phyloP scores from a whole-genome alignment of 305 asterid species.

The Lippia alba region DNA sequence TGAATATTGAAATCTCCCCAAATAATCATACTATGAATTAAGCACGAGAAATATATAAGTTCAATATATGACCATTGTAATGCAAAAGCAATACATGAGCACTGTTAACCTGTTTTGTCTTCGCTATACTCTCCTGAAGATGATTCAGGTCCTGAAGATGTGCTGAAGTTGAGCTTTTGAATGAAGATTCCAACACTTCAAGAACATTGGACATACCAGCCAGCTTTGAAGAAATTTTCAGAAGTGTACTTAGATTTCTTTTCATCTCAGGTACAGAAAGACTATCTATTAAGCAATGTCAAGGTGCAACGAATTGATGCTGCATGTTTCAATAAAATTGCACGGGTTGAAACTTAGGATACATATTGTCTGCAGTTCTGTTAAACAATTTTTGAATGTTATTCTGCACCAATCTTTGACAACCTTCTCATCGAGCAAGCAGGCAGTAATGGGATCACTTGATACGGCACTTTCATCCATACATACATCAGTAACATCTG shows the following conservation, averaged over 20 bases:
- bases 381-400: constrained; percentile 59
- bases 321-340: constrained; percentile 17
- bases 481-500: constrained; percentile 96
- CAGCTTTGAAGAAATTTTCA: constrained; percentile 76
- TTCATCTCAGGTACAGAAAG: constrained; percentile 54
- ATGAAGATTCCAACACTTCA: constrained; percentile 89
- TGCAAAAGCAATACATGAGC: neutral
- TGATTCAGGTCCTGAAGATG: constrained; percentile 71
- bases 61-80: neutral
- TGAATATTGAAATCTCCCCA: constrained; percentile 12
- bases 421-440: constrained; percentile 97
- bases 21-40: constrained; percentile 17
- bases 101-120: constrained; percentile 84
- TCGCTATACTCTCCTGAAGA: constrained; percentile 82
- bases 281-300: constrained; percentile 67
- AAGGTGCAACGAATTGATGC: constrained; percentile 45
- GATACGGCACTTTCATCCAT: constrained; percentile 99
- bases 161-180: constrained; percentile 76
- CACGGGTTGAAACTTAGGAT: constrained; percentile 57
- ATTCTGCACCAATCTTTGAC: constrained; percentile 96
- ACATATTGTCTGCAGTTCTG: constrained; percentile 73
- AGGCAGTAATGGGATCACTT: constrained; percentile 89
- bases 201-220: constrained; percentile 71
- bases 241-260: constrained; percentile 52
- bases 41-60: constrained; percentile 19